phyloP scores from a whole-genome alignment of 768 basidiomycete species.

The Tulasnella sp. region DNA sequence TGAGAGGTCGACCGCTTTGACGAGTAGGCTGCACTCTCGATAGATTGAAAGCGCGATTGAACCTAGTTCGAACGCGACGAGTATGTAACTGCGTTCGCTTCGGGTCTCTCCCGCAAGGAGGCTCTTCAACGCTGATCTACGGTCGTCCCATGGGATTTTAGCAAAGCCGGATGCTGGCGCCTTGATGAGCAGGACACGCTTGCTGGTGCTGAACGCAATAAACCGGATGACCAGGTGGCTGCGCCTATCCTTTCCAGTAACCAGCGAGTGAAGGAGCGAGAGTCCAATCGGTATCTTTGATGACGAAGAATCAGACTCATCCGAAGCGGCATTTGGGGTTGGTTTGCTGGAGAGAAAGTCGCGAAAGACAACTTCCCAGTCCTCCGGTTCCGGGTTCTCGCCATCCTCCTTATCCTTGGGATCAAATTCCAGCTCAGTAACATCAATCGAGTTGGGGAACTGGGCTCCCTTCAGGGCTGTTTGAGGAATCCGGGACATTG shows the following conservation, averaged over 20 bases:
- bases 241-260: background rate
- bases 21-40: constrained; percentile 23
- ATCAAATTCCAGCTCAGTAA: background rate
- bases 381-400: background rate
- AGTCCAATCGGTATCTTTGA: constrained; percentile 11
- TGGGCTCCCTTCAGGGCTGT: no score
- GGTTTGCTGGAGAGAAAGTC: no score
- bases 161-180: background rate
- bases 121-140: background rate
- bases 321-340: no score
- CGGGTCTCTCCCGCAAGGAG: background rate
- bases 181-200: constrained; percentile 5
- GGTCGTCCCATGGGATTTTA: background rate
- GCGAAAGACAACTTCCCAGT: no score
- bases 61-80: constrained; percentile 34
- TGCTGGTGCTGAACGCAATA: background rate
- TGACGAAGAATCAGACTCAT: background rate
- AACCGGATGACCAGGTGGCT: constrained; percentile 1
- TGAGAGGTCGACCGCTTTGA: constrained; percentile 33
- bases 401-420: background rate
- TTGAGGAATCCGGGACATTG: no score
- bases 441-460: background rate
- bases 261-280: background rate
- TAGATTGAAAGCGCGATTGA: constrained; percentile 29
- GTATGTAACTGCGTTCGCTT: background rate